phyloP scores from a whole-genome alignment of 2,329 filamentous ascomycete genomes.

The Ceratocystis papillata region DNA sequence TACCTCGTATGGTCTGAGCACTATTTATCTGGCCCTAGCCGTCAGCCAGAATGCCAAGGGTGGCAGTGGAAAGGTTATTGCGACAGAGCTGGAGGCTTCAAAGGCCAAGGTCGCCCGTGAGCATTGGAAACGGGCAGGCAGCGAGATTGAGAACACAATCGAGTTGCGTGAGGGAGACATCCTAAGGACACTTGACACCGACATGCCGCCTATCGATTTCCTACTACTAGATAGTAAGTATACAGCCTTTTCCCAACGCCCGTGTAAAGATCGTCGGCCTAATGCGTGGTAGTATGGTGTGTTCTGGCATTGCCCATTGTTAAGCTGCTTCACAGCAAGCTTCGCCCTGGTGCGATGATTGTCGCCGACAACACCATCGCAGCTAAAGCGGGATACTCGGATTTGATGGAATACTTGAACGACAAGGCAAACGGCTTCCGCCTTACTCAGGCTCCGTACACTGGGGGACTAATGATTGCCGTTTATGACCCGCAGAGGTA shows the following conservation, averaged over 20 bases:
- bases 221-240: slow-evolving; percentile 51
- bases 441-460: too few species aligned
- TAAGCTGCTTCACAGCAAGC: slow-evolving; percentile 36
- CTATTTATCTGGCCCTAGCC: slow-evolving; percentile 51
- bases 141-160: slow-evolving; percentile 40
- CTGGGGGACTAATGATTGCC: too few species aligned
- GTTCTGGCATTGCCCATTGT: slow-evolving; percentile 42
- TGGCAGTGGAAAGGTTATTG: slow-evolving; percentile 37
- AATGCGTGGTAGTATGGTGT: too few species aligned
- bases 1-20: slow-evolving; percentile 51
- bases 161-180: slow-evolving; percentile 49
- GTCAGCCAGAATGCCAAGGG: slow-evolving; percentile 37
- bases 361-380: slow-evolving; percentile 41
- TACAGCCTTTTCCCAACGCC: neutral
- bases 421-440: slow-evolving; percentile 40
- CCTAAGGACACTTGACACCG: slow-evolving; percentile 40
- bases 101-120: slow-evolving; percentile 44
- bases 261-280: neutral
- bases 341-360: slow-evolving; percentile 40
- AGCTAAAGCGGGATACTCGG: slow-evolving; percentile 34
- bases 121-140: slow-evolving; percentile 44
- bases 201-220: slow-evolving; percentile 44
- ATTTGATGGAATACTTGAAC: slow-evolving; percentile 39
- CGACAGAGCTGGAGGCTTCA: slow-evolving; percentile 46
- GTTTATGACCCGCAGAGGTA: too few species aligned